Evolutionary conservation across 1,284 basidiomycete genomes (phyloP).

Genomic region (Trichosporon sp.): DNA sequence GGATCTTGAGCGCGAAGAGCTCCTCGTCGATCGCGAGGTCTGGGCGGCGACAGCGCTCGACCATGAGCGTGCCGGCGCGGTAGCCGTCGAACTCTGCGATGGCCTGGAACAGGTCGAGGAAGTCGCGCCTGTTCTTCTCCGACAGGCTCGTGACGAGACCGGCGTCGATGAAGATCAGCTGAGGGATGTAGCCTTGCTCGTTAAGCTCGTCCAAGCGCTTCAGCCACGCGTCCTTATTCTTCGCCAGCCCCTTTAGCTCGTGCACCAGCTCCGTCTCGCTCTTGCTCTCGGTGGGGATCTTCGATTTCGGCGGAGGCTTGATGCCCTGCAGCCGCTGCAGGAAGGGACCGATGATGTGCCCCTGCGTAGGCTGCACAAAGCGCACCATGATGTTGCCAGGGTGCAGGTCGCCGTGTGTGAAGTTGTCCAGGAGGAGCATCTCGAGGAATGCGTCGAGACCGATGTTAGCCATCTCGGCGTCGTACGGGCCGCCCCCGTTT

Average conservation of each 20-base stretch:
- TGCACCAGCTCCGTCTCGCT: slow-evolving; percentile 57
- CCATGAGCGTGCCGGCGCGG: slow-evolving; percentile 88
- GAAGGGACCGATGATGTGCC: slow-evolving; percentile 52
- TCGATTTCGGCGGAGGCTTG: slow-evolving; percentile 24
- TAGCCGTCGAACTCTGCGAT: slow-evolving; percentile 97
- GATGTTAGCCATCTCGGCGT: slow-evolving; percentile 81
- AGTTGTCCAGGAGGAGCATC: slow-evolving; percentile 97
- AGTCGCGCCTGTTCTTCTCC: slow-evolving; percentile 76
- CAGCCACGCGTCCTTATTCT: slow-evolving; percentile 65
- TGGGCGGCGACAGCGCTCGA: slow-evolving; percentile 88
- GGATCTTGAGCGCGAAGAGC: slow-evolving; percentile 94
- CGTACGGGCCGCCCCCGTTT: slow-evolving; percentile 86
- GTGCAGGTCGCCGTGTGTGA: slow-evolving; percentile 84
- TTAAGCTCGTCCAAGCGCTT: slow-evolving; percentile 62
- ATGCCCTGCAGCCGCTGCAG: slow-evolving; percentile 32
- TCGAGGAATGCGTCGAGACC: slow-evolving; percentile 95
- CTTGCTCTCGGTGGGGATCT: slow-evolving; percentile 25
- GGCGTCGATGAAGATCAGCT: slow-evolving; percentile 93
- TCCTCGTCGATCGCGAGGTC: slow-evolving; percentile 86
- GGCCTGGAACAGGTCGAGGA: slow-evolving; percentile 92
- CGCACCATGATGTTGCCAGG: slow-evolving; percentile 94
- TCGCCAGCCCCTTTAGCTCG: slow-evolving; percentile 56
- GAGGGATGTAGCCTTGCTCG: slow-evolving; percentile 76
- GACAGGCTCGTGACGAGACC: slow-evolving; percentile 87
- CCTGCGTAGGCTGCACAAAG: slow-evolving; percentile 73